A percentile compares a stretch with the other conserved stretches of the same genome.
Evolutionary conservation across 805 yeast species (phyloP).

Genomic region (Candida ulmi): DNA sequence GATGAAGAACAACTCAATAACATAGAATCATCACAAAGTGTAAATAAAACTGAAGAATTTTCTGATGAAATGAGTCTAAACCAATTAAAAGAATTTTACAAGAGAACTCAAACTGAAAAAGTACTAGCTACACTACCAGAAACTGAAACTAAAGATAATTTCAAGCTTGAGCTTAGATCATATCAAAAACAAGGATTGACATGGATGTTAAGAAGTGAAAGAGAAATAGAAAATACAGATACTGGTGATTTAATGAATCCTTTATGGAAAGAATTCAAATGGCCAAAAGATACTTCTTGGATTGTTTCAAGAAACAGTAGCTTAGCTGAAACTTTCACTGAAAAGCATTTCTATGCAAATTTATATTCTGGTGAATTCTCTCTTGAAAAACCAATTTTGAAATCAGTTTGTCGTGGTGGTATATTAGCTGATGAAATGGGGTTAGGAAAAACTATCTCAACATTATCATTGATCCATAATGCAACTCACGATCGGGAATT

Average conservation of each 20-base stretch:
- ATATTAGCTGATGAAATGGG: constrained; percentile 97
- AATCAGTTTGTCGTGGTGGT: constrained; percentile 67
- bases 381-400: constrained; percentile 57
- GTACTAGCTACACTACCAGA: constrained; percentile 53
- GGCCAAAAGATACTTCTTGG: constrained; percentile 58
- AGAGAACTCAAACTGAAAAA: constrained; percentile 62
- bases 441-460: constrained; percentile 85
- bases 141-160: constrained; percentile 43
- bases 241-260: constrained; percentile 67
- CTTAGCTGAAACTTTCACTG: constrained; percentile 7
- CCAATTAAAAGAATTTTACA: constrained; percentile 72
- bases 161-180: constrained; percentile 54
- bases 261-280: constrained; percentile 70
- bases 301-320: constrained; percentile 23
- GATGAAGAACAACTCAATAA: constrained; percentile 26
- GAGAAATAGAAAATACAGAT: constrained; percentile 39
- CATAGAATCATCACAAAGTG: constrained; percentile 6
- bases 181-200: constrained; percentile 84
- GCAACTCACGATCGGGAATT: constrained; percentile 45
- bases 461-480: constrained; percentile 65
- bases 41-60: constrained; percentile 6
- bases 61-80: constrained; percentile 51
- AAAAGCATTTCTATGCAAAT: constrained; percentile 61
- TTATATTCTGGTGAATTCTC: constrained; percentile 77
- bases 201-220: constrained; percentile 85